Evolutionary conservation across 768 basidiomycete species (phyloP), one percentile per base, ranked within the genome.

Genomic region (Trametes meyenii): DNA sequence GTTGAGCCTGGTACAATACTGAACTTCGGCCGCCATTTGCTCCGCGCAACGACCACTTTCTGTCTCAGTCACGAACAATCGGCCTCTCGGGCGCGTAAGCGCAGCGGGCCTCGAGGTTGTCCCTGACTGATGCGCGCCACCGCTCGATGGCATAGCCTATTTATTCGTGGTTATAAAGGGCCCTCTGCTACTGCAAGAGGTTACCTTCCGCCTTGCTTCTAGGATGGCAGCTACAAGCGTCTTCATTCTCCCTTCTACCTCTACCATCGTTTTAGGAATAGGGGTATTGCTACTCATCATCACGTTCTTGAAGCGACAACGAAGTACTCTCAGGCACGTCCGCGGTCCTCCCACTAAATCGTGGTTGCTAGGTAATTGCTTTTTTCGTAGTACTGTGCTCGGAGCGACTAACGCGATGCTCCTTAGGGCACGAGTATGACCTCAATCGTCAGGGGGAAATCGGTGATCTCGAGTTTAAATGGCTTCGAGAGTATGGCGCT

Each of bases 381-480:
- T 46, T 40, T 24, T 33, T 16, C n/a, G n/a, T 19, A 13, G 35
- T 5, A 19, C 17, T 17, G 39, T 26, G 29, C 29, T 3, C 29
- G 29, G 8, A 8, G 35, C 26, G 7, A n/a, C 14, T 43, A 2
- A 35, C 23, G 0, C 26, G 38, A 6, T 29, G 16, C 1, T 19
- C 17, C n/a, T 6, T 46, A 62, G 64, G 64, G 1, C 55, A 61
- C 42, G 59, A 58, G 19, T 43, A 40, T 17, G 50, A 35, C 2
- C 21, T 65, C 11, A 45, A 13, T 11, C 40, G 42, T 3, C 56
- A 61, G 45, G 50, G 57, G 12, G 58, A 70, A n/a, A 64, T 66
- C 2, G 69, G 68, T 2, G 62, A 61, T 38, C 59, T 65, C 5
- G 68, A 67, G 10, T 61, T 65, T 19, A 43, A 64, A 44, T 69